Percentiles rank a stretch among this genome's conserved stretches.
These are phyloP conservation scores for Leccinum solheimii DNA, from an alignment of 1,284 basidiomycete genomes.

Conservation along the genomic window DNA sequence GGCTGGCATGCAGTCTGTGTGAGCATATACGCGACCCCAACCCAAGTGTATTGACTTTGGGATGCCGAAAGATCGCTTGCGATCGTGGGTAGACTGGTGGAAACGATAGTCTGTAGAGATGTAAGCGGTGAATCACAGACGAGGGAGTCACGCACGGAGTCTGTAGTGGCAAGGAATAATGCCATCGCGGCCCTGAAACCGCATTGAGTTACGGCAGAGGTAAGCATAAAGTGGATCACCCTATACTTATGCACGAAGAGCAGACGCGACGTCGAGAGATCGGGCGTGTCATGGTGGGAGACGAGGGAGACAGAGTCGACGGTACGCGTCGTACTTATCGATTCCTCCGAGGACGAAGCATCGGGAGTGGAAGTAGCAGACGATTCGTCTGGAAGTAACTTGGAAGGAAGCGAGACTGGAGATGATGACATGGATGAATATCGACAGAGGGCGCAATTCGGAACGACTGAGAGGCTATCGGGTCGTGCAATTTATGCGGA, in stretches of 20 bases:
- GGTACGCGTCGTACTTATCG: slow-evolving; percentile 19
- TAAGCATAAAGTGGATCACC: slow-evolving; percentile 39
- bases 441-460: slow-evolving; percentile 5
- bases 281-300: slow-evolving; percentile 23
- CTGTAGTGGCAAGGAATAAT: slow-evolving; percentile 78
- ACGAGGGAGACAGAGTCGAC: slow-evolving; percentile 27
- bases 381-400: slow-evolving; percentile 10
- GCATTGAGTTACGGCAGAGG: slow-evolving; percentile 10
- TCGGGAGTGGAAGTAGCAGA: slow-evolving; percentile 7
- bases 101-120: slow-evolving; percentile 68
- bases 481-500: slow-evolving; percentile 28
- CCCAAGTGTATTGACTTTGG: slow-evolving; percentile 77
- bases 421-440: slow-evolving; percentile 20
- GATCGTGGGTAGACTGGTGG: slow-evolving; percentile 78
- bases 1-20: slow-evolving; percentile 83
- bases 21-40: slow-evolving; percentile 77
- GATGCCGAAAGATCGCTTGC: slow-evolving; percentile 63
- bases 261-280: slow-evolving; percentile 48
- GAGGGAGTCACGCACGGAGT: slow-evolving; percentile 55
- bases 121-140: slow-evolving; percentile 17
- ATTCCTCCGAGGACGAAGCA: slow-evolving; percentile 23
- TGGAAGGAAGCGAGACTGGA: slow-evolving; percentile 18
- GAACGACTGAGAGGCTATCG: slow-evolving; percentile 6
- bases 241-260: slow-evolving; percentile 51
- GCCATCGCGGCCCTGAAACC: slow-evolving; percentile 64